Conservation (phyloP, 2,329 filamentous ascomycete species). For the Dryadomyces quercivorus region DNA sequence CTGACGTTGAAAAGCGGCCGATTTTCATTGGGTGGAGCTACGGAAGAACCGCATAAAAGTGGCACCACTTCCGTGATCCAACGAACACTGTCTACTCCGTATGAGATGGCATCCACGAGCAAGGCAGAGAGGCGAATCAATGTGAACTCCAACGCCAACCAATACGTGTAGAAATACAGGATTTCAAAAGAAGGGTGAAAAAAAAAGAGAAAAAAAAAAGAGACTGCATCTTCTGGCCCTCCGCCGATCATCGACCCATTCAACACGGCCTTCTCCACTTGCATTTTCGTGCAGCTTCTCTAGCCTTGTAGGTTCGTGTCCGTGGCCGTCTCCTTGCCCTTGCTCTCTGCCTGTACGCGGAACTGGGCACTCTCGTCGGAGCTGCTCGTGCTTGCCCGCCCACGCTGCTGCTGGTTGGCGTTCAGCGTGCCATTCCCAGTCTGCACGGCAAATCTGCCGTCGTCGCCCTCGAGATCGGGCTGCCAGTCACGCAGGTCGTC, state of each 20-base stretch:
- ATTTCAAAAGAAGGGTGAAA: no score
- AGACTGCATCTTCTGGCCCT: no score
- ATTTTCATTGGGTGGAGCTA: conserved; percentile 1
- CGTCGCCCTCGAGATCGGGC: conserved; percentile 25
- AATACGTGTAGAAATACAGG: no score
- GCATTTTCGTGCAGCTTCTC: no score
- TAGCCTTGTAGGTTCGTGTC: neutral
- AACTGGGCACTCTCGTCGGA: neutral
- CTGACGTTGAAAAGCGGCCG: neutral
- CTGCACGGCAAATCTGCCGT: neutral
- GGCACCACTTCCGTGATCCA: neutral
- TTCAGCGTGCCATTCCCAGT: neutral
- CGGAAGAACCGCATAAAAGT: neutral
- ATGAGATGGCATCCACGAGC: neutral
- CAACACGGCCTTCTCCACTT: neutral
- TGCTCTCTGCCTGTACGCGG: neutral
- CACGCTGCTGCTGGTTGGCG: neutral
- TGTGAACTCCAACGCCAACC: no score
- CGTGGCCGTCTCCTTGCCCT: neutral
- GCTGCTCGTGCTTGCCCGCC: neutral
- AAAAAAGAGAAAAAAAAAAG: no score
- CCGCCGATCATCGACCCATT: no score
- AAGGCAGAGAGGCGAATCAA: neutral
- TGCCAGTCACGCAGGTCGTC: conserved; percentile 72
- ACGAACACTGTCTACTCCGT: neutral